Percentiles rank a stretch among this genome's conserved stretches.
Conservation (phyloP, 2,329 filamentous ascomycete species). For the Beauveria asiatica region DNA sequence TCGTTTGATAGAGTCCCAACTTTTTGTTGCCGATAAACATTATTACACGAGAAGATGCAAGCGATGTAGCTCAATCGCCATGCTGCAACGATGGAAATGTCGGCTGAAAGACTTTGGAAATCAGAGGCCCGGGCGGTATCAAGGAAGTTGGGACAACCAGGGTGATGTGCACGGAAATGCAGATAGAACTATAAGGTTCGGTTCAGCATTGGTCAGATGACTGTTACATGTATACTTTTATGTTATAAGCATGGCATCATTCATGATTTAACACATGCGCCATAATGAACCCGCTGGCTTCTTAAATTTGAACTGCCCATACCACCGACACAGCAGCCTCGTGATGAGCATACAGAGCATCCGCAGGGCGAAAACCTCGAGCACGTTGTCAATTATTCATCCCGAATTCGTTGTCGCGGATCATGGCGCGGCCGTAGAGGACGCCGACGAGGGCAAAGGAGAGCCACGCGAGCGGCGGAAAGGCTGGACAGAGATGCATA, state of each 20-base stretch:
- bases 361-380: conserved; percentile 26
- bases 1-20: no score
- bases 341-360: conserved; percentile 25
- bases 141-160: no score
- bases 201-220: neutral
- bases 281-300: conserved; percentile 35
- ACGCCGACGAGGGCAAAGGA: conserved; percentile 37
- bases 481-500: conserved; percentile 30
- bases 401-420: no score
- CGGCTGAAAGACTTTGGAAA: no score
- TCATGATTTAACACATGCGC: conserved; percentile 32
- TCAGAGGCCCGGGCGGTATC: no score
- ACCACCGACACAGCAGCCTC: conserved; percentile 34
- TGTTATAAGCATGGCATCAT: neutral
- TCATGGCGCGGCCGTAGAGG: conserved; percentile 29
- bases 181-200: no score
- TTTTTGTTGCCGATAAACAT: no score
- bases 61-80: neutral
- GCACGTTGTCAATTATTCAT: no score
- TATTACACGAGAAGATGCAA: neutral
- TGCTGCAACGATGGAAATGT: neutral
- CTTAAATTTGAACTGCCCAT: conserved; percentile 33
- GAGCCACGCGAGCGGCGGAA: conserved; percentile 38
- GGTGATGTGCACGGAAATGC: no score
- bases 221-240: neutral